Base-by-base conservation (phyloP, 495 filamentous ascomycete species). In the Tricharina praecox region DNA sequence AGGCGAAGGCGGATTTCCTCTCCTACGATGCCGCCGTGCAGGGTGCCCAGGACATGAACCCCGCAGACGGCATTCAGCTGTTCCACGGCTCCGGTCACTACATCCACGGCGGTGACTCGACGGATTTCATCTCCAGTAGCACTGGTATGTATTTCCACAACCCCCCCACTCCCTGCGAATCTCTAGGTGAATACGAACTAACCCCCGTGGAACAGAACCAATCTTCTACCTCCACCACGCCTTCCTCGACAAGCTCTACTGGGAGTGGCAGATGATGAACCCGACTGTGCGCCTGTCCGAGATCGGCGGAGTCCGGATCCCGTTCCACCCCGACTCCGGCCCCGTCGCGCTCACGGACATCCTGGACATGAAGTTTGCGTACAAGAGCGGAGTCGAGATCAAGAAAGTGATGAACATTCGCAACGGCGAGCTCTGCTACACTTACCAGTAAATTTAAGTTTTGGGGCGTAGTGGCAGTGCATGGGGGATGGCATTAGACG, bases 151-250 rank as follows among this genome's bases (percentile, higher is more conserved):
- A 9, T 43, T 43, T 24, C 20, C 13, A 8, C 2, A 43, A 26
- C 13, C n/a, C n/a, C n/a, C n/a, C n/a, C n/a, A n/a, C n/a, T n/a
- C n/a, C n/a, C n/a, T n/a, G 1, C 23, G 2, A 24, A 24, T 3
- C 2, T 16, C 26, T 3, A 7, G 23, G 11, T 8, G 1, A 20
- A 5, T 35, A 1, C 3, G 32, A 41, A 9, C 16, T 45, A 18
- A 56, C 20, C 23, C n/a, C n/a, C n/a, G n/a, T 43, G 10, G 11
- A 20, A 24, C 38, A 58, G 73, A 76, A 42, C 71, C 71, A 3
- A 52, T 69, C 0, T 76, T 76, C 46, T 71, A 63, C 50, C 53
- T 75, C 24, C 70, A 74, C 49, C 71, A 75, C 49, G 61, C 58
- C 3, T 64, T 68, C 51, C 52, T 76, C 24, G 73, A 75, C 54